Evolutionary conservation across 768 basidiomycete genomes (phyloP).

Genomic region (Boletus tomentosulus): DNA sequence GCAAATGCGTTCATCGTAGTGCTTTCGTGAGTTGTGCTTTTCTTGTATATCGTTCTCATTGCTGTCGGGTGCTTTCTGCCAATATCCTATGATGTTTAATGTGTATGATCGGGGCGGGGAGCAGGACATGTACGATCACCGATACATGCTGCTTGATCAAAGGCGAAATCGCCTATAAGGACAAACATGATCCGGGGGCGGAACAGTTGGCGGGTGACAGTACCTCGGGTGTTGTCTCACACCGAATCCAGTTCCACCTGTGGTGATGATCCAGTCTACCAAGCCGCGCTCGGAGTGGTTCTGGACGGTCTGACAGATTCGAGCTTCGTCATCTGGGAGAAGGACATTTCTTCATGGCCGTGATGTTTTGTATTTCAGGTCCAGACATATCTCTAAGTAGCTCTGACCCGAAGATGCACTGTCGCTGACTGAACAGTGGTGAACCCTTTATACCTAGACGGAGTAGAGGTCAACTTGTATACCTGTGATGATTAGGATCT

Average conservation of each 20-base stretch:
- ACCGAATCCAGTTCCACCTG: constrained; percentile 87
- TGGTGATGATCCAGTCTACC: constrained; percentile 77
- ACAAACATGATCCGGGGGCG: neutral
- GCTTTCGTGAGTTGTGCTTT: neutral
- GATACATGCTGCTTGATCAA: constrained; percentile 65
- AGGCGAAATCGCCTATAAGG: constrained; percentile 49
- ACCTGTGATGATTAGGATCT: constrained; percentile 28
- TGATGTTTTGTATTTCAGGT: constrained; percentile 50
- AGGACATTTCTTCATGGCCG: constrained; percentile 40
- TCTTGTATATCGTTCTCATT: neutral
- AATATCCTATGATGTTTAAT: no score
- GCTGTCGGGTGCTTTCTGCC: neutral
- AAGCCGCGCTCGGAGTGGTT: constrained; percentile 41
- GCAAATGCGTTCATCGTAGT: neutral
- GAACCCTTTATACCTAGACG: no score
- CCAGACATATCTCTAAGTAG: constrained; percentile 69
- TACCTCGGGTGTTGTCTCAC: constrained; percentile 79
- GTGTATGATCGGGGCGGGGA: no score
- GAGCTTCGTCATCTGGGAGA: constrained; percentile 61
- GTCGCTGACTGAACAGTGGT: constrained; percentile 66
- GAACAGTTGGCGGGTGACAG: no score
- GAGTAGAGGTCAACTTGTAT: neutral
- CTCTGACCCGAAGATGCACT: constrained; percentile 47
- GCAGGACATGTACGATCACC: constrained; percentile 47
- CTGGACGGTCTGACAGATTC: constrained; percentile 47